Evolutionary conservation across 2,329 filamentous ascomycete genomes (phyloP), one percentile per base, ranked within the genome.

Genomic region (Penicillium sp.): DNA sequence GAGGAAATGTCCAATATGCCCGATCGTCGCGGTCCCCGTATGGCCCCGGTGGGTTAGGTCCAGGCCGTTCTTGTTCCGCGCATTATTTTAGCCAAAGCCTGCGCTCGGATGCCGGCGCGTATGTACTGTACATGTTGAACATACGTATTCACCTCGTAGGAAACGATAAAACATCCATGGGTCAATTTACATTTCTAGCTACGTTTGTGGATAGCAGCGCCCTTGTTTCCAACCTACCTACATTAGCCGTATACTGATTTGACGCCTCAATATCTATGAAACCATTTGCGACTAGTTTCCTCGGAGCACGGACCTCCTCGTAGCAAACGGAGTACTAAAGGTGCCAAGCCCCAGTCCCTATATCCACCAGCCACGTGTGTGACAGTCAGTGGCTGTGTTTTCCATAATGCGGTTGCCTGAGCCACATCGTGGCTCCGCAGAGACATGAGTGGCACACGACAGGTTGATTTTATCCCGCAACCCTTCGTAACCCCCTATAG

Each of bases 331-430:
- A 19, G 10, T n/a, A 22, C 13, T 28, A 29, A 29, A 41, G 15
- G 17, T 29, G 39, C 39, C 39, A 41, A 41, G 26, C 39, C 26
- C 17, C 17, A 41, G 8, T 41, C 24, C 9, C 17, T 22, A 33
- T 33, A 22, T 22, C 33, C 50, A 53, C 32, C 38, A 56, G 58
- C 57, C 56, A 60, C 58, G 57, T 61, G 57, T 61, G 47, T 42
- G 37, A 35, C 44, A 28, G 9, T 39, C 17, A 60, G 58, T 61
- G 58, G 58, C 58, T 59, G 57, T 59, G 57, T 44, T 28, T 42
- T 21, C 17, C 6, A 22, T 5, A 34, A 28, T n/a, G 28, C 42
- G 45, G 49, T 32, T 28, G 3, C 15, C 40, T 45, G 43, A 53
- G 57, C 57, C 57, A 59, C 56, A 52, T 50, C 24, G 49, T 57